Evolutionary conservation across 2,329 filamentous ascomycete species (phyloP), one percentile per base, ranked within the genome.

Genomic region (Claviceps maximensis): DNA sequence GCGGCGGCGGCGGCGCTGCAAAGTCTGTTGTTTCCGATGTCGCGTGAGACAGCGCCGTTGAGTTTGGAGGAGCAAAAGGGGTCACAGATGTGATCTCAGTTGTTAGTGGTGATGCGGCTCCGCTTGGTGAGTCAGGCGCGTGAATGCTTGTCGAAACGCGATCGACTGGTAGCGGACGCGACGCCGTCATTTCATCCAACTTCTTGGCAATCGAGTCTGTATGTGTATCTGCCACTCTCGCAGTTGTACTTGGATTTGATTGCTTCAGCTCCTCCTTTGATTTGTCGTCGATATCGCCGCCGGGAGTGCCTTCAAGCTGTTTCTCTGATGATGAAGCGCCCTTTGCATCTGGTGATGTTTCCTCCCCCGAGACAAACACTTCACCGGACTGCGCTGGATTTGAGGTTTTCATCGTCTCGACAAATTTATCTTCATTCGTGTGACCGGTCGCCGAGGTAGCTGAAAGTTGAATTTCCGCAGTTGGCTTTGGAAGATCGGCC

Each of bases 1-100:
- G n/a, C n/a, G n/a, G n/a, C n/a, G 58, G 55, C n/a, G 56, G 55
- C 8, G 59, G 55, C 8, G 50, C 53, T 21, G 59, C 60, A 4
- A 60, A 44, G 12, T 58, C 54, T 25, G 53, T 56, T 46, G 54
- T 45, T 25, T n/a, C n/a, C n/a, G n/a, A n/a, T n/a, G 57, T 53
- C 25, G 58, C 23, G 4, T 46, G 50, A 17, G 58, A 53, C 7
- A 55, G 45, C 15, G 57, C 56, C 2, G n/a, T 12, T 23, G 60
- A 57, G 23, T 59, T 53, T 4, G 53, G 50, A 10, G 56, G 49
- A 31, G 62, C 59, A 58, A 61, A 60, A 42, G 48, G 12, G 17
- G 59, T 51, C 25, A 41, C 2, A 13, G 15, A 19, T 23, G n/a
- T 12, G n/a, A 21, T 25, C 12, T 7, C 41, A 15, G 31, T 31